Evolutionary conservation across 2,329 filamentous ascomycete species (phyloP).

Genomic region (Pseudocercospora ulei): DNA sequence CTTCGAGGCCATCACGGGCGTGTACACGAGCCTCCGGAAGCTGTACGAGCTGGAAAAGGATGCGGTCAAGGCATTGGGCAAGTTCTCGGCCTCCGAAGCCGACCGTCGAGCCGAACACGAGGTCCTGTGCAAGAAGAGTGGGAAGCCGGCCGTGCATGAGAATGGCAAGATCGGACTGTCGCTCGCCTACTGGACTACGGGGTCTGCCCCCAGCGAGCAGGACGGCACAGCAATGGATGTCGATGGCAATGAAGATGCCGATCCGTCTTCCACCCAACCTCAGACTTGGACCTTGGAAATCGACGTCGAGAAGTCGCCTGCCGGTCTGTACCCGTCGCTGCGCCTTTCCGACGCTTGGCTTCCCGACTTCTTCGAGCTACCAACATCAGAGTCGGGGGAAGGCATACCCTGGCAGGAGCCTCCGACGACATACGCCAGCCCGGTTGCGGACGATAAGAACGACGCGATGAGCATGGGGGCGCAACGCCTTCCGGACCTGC

Average conservation of each 20-base stretch:
- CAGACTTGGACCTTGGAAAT: conserved; percentile 57
- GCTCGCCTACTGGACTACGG: conserved; percentile 59
- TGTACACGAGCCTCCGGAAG: conserved; percentile 59
- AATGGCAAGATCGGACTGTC: conserved; percentile 57
- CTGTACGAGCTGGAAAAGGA: conserved; percentile 63
- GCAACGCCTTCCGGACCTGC: conserved; percentile 55
- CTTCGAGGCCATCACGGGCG: conserved; percentile 64
- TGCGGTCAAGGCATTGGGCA: conserved; percentile 30
- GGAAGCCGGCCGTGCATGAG: conserved; percentile 61
- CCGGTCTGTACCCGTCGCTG: conserved; percentile 49
- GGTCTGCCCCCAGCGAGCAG: conserved; percentile 26
- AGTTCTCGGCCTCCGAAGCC: conserved; percentile 40
- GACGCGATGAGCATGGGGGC: conserved; percentile 46
- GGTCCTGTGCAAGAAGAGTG: conserved; percentile 60
- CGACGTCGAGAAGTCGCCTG: conserved; percentile 48
- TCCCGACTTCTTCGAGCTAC: conserved; percentile 57
- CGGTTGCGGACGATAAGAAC: conserved; percentile 32
- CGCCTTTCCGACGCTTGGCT: conserved; percentile 68
- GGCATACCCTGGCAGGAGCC: conserved; percentile 57
- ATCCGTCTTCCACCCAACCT: neutral
- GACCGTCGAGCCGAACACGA: conserved; percentile 37
- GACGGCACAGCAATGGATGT: conserved; percentile 34
- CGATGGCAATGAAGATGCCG: conserved; percentile 18
- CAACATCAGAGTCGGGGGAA: conserved; percentile 51
- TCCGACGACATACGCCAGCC: conserved; percentile 49